Evolutionary conservation across 2,329 filamentous ascomycete genomes (phyloP), one percentile per base, ranked within the genome.

Genomic region (Alternaria gansuensis): DNA sequence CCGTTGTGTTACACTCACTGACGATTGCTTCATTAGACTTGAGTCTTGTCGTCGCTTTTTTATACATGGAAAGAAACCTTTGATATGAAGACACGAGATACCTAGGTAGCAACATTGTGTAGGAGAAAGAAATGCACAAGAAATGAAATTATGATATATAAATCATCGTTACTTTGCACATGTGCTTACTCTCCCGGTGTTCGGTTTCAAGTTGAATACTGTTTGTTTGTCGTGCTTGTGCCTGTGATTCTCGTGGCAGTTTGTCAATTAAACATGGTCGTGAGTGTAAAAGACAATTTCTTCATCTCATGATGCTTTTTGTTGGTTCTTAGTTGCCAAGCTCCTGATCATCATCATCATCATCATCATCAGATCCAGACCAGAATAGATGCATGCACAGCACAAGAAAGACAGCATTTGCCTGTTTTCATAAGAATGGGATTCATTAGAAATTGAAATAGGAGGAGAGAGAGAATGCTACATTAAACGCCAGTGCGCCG

Each of bases 1-100:
- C 21, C 36, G 56, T 61, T 59, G 54, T 57, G 46, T 61, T 46
- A 52, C 55, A 54, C 43, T 58, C 55, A 48, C 55, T 58, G 55
- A 58, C 55, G 17, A 49, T 54, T 54, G 24, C n/a, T 54, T 33
- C 36, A 54, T 23, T 58, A 58, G 55, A 54, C 51, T 46, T 54
- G 55, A 48, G 43, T 52, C 54, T 46, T 45, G 36, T 36, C 40
- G 43, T 17, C 29, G 29, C 29, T 31, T 53, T 52, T 58, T 48
- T 59, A 57, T 59, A 50, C 61, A 36, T 31, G 36, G 34, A 13
- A 48, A 48, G 44, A 48, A 48, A 36, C 44, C 21, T 34, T 48
- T 51, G 23, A 34, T 17, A 46, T 37, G 29, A 54, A 33, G 52
- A 48, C 53, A 29, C 24, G 23, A 45, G 50, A 58, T 58, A 54